phyloP scores from a whole-genome alignment of 2,329 filamentous ascomycete species.

The Talaromyces sp. region DNA sequence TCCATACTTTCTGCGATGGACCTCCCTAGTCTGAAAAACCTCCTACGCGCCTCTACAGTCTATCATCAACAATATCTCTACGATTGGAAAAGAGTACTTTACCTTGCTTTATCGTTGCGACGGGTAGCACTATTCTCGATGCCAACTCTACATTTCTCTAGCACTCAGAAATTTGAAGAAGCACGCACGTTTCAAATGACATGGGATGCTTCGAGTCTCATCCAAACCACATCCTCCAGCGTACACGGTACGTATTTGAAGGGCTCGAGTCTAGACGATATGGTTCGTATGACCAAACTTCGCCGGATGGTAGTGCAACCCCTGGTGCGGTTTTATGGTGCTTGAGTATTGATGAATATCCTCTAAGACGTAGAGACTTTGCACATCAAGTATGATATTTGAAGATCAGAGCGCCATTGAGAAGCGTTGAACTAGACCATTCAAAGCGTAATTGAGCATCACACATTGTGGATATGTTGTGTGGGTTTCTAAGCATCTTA shows the following conservation, averaged over 20 bases:
- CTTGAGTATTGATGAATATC: slow-evolving; percentile 1
- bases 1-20: too few relatives aligned
- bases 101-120: too few relatives aligned
- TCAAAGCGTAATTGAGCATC: neutral
- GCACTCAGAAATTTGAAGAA: too few relatives aligned
- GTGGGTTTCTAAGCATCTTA: neutral
- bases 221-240: neutral
- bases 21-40: too few relatives aligned
- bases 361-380: neutral
- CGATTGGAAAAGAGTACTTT: too few relatives aligned
- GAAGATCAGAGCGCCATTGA: neutral
- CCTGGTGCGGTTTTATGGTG: neutral
- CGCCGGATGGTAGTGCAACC: neutral
- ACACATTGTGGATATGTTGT: neutral
- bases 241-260: neutral
- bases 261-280: neutral
- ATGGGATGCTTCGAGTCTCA: neutral
- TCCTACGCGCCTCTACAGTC: too few relatives aligned
- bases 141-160: too few relatives aligned
- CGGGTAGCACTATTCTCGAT: too few relatives aligned
- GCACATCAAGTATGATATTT: neutral
- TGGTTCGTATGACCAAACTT: neutral
- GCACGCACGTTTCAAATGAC: neutral
- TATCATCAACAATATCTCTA: too few relatives aligned
- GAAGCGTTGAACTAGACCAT: neutral